A percentile compares a stretch with the other conserved stretches of the same genome.
Conservation (phyloP, 2,329 filamentous ascomycete genomes). For the Pseudogymnoascus sp. region DNA sequence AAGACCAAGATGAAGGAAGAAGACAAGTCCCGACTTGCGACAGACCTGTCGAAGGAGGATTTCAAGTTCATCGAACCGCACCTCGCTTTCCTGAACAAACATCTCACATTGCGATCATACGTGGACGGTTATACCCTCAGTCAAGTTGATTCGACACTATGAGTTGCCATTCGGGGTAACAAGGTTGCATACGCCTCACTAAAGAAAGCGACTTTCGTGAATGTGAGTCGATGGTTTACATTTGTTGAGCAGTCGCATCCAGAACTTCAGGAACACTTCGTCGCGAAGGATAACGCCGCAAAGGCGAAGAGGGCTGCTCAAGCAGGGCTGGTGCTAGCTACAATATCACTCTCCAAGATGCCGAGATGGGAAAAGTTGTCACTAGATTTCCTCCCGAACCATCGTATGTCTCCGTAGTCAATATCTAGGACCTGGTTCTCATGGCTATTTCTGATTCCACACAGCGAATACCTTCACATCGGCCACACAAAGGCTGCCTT, state of each 20-base stretch:
- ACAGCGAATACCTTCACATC: constrained; percentile 76
- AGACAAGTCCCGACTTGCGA: constrained; percentile 44
- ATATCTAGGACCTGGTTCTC: neutral
- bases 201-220: constrained; percentile 67
- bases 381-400: constrained; percentile 92
- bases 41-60: constrained; percentile 50
- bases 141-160: constrained; percentile 71
- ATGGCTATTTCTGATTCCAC: constrained; percentile 12
- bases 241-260: constrained; percentile 76
- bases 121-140: constrained; percentile 72
- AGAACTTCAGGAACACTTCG: constrained; percentile 63
- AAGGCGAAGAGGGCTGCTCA: constrained; percentile 60
- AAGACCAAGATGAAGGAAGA: constrained; percentile 45
- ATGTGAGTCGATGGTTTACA: constrained; percentile 77
- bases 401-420: constrained; percentile 48
- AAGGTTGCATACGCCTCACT: constrained; percentile 77
- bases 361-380: constrained; percentile 72
- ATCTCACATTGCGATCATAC: constrained; percentile 80
- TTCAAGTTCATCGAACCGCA: constrained; percentile 75
- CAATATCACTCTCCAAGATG: constrained; percentile 76
- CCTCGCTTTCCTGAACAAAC: constrained; percentile 71
- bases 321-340: constrained; percentile 79
- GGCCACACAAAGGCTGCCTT: constrained; percentile 94
- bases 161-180: constrained; percentile 75
- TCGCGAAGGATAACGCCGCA: constrained; percentile 58